Conservation (phyloP, 805 yeast genomes). For the Pichia heedii region DNA sequence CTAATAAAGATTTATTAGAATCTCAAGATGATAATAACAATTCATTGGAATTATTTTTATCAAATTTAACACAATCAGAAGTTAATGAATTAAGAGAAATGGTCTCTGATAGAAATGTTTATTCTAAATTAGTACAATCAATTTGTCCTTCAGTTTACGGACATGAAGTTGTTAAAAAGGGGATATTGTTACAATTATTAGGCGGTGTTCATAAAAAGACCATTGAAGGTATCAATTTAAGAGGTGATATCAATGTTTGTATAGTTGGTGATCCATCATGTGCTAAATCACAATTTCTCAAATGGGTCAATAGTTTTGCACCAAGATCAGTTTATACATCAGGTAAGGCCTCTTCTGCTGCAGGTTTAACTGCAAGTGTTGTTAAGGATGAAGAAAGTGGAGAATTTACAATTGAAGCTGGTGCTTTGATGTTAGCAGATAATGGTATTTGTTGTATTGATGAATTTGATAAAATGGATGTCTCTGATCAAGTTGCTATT, state of each 20-base stretch:
- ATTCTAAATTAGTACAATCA: constrained; percentile 75
- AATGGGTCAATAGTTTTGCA: constrained; percentile 82
- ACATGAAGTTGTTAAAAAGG: constrained; percentile 89
- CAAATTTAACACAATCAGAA: constrained; percentile 71
- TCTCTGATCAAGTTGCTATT: constrained; percentile 92
- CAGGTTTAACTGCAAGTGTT: constrained; percentile 97
- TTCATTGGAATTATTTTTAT: constrained; percentile 65
- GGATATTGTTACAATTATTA: constrained; percentile 74
- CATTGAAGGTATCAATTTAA: constrained; percentile 83
- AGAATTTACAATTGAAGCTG: constrained; percentile 95
- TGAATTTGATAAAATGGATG: constrained; percentile 97
- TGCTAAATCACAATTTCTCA: constrained; percentile 90
- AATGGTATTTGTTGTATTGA: constrained; percentile 98
- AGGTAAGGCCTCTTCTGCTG: constrained; percentile 97
- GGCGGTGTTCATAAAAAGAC: constrained; percentile 96
- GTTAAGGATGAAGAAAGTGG: constrained; percentile 96
- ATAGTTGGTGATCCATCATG: constrained; percentile 98
- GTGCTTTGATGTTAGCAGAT: constrained; percentile 97
- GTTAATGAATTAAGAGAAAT: constrained; percentile 76
- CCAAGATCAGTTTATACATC: constrained; percentile 96
- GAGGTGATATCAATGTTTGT: constrained; percentile 96
- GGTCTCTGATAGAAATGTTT: constrained; percentile 84
- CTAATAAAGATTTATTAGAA: constrained; percentile 25
- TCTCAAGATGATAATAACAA: constrained; percentile 14
- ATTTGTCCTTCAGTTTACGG: constrained; percentile 96